phyloP scores from a whole-genome alignment of 75 land plant species.

The Cryptomeria japonica region DNA sequence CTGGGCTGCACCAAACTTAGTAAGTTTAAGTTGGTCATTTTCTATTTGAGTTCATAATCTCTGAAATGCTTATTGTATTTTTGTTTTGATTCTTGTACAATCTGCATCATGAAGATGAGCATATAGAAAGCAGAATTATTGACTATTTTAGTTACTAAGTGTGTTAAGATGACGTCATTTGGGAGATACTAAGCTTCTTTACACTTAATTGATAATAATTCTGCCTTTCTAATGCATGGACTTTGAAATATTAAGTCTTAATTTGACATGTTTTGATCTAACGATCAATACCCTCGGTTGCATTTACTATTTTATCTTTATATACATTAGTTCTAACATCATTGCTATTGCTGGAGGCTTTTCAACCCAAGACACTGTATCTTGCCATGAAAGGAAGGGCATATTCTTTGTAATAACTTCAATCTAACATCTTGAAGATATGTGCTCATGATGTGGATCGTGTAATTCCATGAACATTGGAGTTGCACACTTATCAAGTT shows the following conservation, averaged over 20 bases:
- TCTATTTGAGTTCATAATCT: neutral
- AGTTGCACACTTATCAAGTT: neutral
- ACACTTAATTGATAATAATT: neutral
- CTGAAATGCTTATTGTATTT: neutral
- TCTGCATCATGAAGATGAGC: neutral
- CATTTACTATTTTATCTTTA: neutral
- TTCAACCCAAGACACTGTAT: neutral
- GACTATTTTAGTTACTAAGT: neutral
- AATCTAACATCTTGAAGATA: neutral
- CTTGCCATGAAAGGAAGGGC: neutral
- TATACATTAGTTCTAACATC: neutral
- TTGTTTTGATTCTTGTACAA: neutral
- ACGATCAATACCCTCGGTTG: neutral
- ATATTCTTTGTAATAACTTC: neutral
- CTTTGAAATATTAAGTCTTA: neutral
- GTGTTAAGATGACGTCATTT: neutral
- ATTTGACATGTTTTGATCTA: neutral
- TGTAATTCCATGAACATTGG: neutral
- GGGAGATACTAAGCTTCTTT: neutral
- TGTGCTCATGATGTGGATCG: neutral
- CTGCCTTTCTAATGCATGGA: neutral
- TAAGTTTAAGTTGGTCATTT: constrained; percentile 22
- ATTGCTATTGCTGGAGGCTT: neutral
- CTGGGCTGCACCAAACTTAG: constrained; percentile 13
- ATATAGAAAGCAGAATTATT: neutral